Evolutionary conservation across 768 basidiomycete genomes (phyloP).

Genomic region (Boletus reticulatus): DNA sequence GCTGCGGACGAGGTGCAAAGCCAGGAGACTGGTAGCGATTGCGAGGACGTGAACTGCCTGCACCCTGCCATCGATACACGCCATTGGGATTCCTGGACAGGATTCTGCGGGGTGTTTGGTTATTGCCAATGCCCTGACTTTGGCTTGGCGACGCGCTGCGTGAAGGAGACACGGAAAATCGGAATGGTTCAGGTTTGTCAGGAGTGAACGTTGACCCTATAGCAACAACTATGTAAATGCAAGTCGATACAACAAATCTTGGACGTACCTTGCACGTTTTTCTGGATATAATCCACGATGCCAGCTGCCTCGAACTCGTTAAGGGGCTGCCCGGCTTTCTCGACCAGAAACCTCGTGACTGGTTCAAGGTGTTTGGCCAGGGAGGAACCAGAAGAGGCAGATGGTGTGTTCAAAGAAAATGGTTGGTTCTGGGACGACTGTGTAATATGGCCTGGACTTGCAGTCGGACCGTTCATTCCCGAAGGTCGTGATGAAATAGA

Average conservation of each 20-base stretch:
- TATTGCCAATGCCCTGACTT: constrained; percentile 8
- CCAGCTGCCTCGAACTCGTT: constrained; percentile 53
- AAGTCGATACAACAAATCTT: constrained; percentile 5
- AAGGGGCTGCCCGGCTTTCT: constrained; percentile 46
- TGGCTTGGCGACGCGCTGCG: constrained; percentile 28
- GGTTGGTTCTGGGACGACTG: constrained; percentile 13
- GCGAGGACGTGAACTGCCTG: constrained; percentile 63
- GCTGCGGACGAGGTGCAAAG: constrained; percentile 55
- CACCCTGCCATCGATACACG: constrained; percentile 70
- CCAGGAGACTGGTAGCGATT: constrained; percentile 76
- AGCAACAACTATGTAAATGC: constrained; percentile 15
- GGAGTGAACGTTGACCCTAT: constrained; percentile 24
- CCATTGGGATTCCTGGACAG: constrained; percentile 75
- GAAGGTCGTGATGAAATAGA: constrained; percentile 16
- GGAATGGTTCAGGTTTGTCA: constrained; percentile 54
- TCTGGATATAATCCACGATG: constrained; percentile 53
- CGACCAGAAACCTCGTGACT: constrained; percentile 46
- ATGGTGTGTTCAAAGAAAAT: constrained; percentile 17
- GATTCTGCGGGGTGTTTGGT: constrained; percentile 47
- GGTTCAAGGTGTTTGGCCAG: constrained; percentile 46
- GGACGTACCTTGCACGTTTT: constrained; percentile 46
- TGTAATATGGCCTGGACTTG: constrained; percentile 9
- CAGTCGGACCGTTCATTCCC: constrained; percentile 13
- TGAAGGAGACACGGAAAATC: constrained; percentile 49
- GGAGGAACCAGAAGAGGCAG: constrained; percentile 17